Conservation (phyloP, 176 grass and related monocot genomes). For the Aegilops tauschii region DNA sequence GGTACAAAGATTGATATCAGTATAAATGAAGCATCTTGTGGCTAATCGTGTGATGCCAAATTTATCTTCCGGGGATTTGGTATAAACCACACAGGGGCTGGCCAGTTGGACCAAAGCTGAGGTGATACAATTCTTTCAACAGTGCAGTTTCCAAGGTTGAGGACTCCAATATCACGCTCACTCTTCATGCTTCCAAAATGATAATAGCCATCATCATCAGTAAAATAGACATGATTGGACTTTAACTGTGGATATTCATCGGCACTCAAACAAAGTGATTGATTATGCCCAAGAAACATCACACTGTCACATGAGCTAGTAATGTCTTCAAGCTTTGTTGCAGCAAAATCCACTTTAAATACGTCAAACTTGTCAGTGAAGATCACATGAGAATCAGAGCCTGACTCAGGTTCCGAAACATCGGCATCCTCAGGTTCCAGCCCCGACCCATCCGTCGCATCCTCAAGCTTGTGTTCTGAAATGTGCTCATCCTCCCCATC, state of each 20-base stretch:
- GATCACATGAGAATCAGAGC: neutral
- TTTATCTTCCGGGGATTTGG: neutral
- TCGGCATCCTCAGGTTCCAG: neutral
- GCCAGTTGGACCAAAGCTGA: neutral
- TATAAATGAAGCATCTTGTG: neutral
- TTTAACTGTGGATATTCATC: neutral
- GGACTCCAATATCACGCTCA: neutral
- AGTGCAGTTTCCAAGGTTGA: neutral
- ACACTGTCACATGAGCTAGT: neutral
- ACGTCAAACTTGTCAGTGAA: neutral
- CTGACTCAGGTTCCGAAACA: neutral
- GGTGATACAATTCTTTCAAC: neutral
- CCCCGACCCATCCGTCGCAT: neutral
- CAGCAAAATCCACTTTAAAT: neutral
- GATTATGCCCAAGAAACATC: neutral
- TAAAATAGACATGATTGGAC: neutral
- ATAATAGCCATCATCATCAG: neutral
- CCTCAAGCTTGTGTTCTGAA: neutral
- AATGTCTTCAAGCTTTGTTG: neutral
- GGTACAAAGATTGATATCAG: neutral
- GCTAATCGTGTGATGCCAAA: neutral
- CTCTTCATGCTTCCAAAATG: neutral
- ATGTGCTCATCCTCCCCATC: neutral
- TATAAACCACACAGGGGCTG: neutral
- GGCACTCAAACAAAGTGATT: neutral